A percentile compares a stretch with the other conserved stretches of the same genome.
phyloP scores from a whole-genome alignment of 1,284 basidiomycete species.

The Cystobasidium pallidum region DNA sequence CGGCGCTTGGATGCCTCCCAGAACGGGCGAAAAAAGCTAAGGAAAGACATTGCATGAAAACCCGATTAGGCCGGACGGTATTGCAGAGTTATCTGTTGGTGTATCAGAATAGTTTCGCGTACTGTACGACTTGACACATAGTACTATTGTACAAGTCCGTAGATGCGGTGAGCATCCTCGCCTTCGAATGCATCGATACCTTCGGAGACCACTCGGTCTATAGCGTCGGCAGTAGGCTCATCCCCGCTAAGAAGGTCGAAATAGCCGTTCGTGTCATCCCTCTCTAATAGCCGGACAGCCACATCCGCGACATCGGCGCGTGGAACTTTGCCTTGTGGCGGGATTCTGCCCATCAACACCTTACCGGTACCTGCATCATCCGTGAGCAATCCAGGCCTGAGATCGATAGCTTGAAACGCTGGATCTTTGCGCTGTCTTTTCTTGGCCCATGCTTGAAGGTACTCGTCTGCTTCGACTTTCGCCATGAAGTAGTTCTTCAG shows the following conservation, averaged over 20 bases:
- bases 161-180: slow-evolving; percentile 35
- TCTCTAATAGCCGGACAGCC: slow-evolving; percentile 30
- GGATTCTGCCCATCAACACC: slow-evolving; percentile 65
- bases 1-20: not conserved
- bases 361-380: slow-evolving; percentile 64
- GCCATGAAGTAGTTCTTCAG: slow-evolving; percentile 32
- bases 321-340: slow-evolving; percentile 56
- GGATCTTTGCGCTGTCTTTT: slow-evolving; percentile 51
- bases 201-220: slow-evolving; percentile 25
- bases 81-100: not conserved
- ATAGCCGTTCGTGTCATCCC: slow-evolving; percentile 30
- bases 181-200: slow-evolving; percentile 33
- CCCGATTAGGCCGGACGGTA: not conserved
- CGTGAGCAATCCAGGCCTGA: slow-evolving; percentile 67
- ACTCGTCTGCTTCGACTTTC: slow-evolving; percentile 72
- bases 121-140: no score
- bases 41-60: not conserved
- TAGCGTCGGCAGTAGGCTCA: slow-evolving; percentile 7
- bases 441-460: slow-evolving; percentile 62
- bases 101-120: no score
- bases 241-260: slow-evolving; percentile 28
- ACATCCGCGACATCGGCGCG: slow-evolving; percentile 40
- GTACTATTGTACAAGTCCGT: slow-evolving; percentile 8
- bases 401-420: slow-evolving; percentile 69
- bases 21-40: not conserved